These are phyloP conservation scores for Trametes polyzona DNA, from an alignment of 1,284 basidiomycete genomes.

Conservation along the genomic window DNA sequence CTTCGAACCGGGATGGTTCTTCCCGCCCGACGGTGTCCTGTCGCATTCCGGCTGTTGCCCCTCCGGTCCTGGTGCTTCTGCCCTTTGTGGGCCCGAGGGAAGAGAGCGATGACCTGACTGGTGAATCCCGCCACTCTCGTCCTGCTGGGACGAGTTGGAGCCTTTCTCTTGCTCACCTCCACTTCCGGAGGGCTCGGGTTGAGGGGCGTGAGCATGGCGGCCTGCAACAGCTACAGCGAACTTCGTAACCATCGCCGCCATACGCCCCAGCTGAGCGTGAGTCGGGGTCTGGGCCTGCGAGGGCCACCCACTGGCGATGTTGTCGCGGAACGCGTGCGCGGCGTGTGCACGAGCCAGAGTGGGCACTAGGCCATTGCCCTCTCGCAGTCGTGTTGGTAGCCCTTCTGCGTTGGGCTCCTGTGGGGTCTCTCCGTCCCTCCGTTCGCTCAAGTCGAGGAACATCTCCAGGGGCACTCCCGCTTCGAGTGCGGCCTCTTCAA, in stretches of 20 bases:
- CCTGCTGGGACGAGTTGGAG: neutral
- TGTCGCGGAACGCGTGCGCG: slow-evolving; percentile 30
- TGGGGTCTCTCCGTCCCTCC: neutral
- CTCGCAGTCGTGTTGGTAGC: neutral
- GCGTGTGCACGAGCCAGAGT: slow-evolving; percentile 16
- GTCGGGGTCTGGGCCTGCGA: slow-evolving; percentile 32
- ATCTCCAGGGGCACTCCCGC: slow-evolving; percentile 60
- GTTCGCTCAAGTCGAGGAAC: slow-evolving; percentile 37
- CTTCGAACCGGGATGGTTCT: slow-evolving; percentile 21
- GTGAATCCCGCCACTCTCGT: too few species aligned
- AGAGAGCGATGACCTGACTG: too few species aligned
- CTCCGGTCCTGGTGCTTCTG: neutral
- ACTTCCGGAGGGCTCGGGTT: neutral
- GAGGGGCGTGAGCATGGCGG: slow-evolving; percentile 25
- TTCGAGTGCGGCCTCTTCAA: slow-evolving; percentile 65
- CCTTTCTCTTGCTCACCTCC: neutral
- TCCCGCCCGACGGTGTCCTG: slow-evolving; percentile 1
- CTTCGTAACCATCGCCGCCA: slow-evolving; percentile 54
- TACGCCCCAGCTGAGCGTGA: slow-evolving; percentile 46
- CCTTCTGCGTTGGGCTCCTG: neutral
- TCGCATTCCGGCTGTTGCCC: neutral
- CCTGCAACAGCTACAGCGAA: slow-evolving; percentile 46
- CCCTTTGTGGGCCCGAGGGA: too few species aligned
- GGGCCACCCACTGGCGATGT: slow-evolving; percentile 33
- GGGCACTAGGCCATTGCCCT: neutral